These are phyloP conservation scores for Drosera capensis DNA, from an alignment of 148 eudicot genomes.

Conservation along the genomic window DNA sequence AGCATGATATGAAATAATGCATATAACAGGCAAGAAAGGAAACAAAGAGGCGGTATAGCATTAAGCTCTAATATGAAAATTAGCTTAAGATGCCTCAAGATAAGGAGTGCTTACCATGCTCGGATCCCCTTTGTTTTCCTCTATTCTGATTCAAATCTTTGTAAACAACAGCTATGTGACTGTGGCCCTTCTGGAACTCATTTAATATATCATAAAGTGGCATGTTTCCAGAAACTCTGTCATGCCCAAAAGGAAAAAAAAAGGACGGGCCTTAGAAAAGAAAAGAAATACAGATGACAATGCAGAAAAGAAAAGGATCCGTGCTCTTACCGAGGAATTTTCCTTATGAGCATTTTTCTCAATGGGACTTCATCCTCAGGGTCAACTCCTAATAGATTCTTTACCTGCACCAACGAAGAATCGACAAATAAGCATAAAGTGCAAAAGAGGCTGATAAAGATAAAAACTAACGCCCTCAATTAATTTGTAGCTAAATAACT, in stretches of 20 bases:
- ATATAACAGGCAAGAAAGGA: not conserved
- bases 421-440: not conserved
- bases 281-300: not conserved
- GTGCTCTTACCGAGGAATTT: conserved; percentile 37
- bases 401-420: conserved; percentile 26
- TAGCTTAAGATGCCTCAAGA: not conserved
- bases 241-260: conserved; percentile 1
- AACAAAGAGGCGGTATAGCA: not conserved
- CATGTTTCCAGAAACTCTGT: conserved; percentile 42
- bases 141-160: conserved; percentile 40
- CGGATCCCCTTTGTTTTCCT: conserved; percentile 20
- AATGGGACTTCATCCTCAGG: conserved; percentile 56
- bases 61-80: not conserved
- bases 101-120: conserved; percentile 14
- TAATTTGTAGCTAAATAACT: too few species aligned
- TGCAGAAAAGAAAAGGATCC: not conserved
- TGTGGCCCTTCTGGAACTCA: conserved; percentile 64
- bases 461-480: too few species aligned
- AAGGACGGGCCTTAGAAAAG: not conserved
- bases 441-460: not conserved
- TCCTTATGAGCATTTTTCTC: conserved; percentile 48
- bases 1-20: not conserved
- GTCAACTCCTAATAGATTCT: conserved; percentile 38
- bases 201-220: conserved; percentile 58
- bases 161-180: conserved; percentile 61